Conservation (phyloP, 371 early-diverging fungal genomes). For the Mortierella sp. region DNA sequence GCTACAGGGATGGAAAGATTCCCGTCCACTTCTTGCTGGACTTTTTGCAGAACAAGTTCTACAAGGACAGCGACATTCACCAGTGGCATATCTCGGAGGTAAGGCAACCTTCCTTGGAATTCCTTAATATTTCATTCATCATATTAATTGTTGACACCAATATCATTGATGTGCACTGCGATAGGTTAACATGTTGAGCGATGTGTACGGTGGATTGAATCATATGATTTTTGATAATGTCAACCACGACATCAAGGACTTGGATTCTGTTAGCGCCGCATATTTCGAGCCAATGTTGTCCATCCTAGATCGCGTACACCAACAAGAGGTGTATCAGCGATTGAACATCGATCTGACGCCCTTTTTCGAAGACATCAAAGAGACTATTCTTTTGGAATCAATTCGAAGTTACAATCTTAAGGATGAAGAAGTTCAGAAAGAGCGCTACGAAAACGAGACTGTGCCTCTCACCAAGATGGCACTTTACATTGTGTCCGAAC, state of each 20-base stretch:
- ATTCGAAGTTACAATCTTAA: constrained; percentile 55
- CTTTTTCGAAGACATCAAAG: constrained; percentile 62
- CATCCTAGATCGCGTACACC: constrained; percentile 55
- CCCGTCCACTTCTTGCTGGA: constrained; percentile 59
- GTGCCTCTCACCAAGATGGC: constrained; percentile 50
- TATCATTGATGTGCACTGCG: neutral
- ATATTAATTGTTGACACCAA: neutral
- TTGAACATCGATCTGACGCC: constrained; percentile 58
- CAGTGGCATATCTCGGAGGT: constrained; percentile 63
- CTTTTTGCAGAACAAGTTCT: constrained; percentile 58
- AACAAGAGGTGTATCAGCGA: constrained; percentile 52
- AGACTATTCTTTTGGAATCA: constrained; percentile 31
- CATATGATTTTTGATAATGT: constrained; percentile 52
- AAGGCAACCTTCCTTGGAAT: neutral
- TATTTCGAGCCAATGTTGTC: constrained; percentile 57
- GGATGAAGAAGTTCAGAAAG: constrained; percentile 54
- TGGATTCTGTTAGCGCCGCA: constrained; percentile 28
- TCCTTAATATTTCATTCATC: neutral
- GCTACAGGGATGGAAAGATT: constrained; percentile 56
- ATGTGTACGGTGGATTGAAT: constrained; percentile 60
- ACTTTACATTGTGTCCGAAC: constrained; percentile 48
- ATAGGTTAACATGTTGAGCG: constrained; percentile 55
- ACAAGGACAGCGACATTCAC: constrained; percentile 57
- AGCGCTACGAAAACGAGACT: constrained; percentile 48
- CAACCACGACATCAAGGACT: constrained; percentile 56